Base-by-base conservation (phyloP, 2,329 filamentous ascomycete genomes). In the Fusarium sp. region DNA sequence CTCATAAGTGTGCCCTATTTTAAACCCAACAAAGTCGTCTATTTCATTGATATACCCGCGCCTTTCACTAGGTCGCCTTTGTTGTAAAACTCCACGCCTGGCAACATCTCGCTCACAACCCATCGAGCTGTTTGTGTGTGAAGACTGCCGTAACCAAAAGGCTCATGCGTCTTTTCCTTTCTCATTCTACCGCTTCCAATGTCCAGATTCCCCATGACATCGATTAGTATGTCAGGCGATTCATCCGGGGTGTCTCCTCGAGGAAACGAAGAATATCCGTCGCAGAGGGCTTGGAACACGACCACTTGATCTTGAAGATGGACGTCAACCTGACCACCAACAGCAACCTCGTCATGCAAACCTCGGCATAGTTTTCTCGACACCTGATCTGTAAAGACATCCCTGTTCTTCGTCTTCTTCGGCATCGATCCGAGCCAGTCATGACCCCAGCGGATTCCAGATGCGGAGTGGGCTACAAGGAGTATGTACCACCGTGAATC, bases 91-190 rank as follows among this genome's bases (percentile, higher is more conserved):
- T 78, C 76, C 1, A 83, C 78, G 2, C 66, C 65, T 0, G 85
- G 83, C 18, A 89, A 64, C 36, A 90, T 64, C 71, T 86, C 77
- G 29, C 82, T 80, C 2, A 80, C 80, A 21, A 90, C 84, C 87
- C 87, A 90, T 63, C 87, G 80, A 15, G 85, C 87, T n/a, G 88
- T 90, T 40, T 80, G 82, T 0, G 87, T 81, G 66, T 90, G 87
- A 64, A 79, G 77, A 45, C 82, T 85, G 0, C 87, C 87, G 53
- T 86, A 79, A 0, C 87, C 87, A 69, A 88, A 88, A 0, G 87
- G 86, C 57, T 80, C 77, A 15, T 78, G 67, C 3, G 78, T 79
- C 65, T 80, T 82, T 61, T 88, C 85, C 50, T 74, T 80, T 39
- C 76, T 78, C 70, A 80, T 66, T 21, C 71, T 69, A 20, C 70